Conservation (phyloP, 2,329 filamentous ascomycete species). For the Parafenestella ontariensis region DNA sequence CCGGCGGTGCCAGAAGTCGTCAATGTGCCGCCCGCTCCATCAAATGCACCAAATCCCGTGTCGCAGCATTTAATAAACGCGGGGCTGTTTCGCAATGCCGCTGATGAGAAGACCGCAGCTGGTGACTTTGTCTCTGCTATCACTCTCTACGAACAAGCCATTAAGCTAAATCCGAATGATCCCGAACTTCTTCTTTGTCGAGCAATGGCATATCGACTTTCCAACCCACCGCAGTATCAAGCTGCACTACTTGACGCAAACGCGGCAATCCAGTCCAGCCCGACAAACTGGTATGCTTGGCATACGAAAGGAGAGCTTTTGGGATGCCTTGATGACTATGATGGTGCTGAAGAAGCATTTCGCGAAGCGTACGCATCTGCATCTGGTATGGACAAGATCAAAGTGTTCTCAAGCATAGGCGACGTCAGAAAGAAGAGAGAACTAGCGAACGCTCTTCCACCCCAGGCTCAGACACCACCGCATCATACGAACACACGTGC, state of each 20-base stretch:
- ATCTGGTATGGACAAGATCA: slow-evolving; percentile 1
- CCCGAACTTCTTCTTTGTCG: background rate
- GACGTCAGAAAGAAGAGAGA: background rate
- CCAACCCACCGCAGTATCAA: background rate
- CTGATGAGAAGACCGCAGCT: background rate
- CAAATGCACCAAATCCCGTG: background rate
- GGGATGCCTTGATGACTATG: background rate
- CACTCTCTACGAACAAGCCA: background rate
- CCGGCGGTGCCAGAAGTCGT: slow-evolving; percentile 1
- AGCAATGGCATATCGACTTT: background rate
- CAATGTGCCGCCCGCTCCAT: background rate
- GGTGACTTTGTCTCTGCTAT: slow-evolving; percentile 1
- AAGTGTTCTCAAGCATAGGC: slow-evolving; percentile 1
- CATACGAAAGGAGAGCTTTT: background rate
- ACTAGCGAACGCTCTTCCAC: background rate
- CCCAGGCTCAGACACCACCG: background rate
- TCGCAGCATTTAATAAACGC: background rate
- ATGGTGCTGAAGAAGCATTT: background rate
- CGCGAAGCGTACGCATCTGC: slow-evolving; percentile 1
- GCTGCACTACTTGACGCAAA: background rate
- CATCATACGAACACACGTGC: too few relatives aligned
- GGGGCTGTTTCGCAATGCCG: background rate
- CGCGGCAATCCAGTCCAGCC: background rate
- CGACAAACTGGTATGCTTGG: background rate
- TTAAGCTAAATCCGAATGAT: background rate